These are phyloP conservation scores for Ichthyophthirius multifiliis DNA, from an alignment of 169 alveolate species.

Conservation along the genomic window DNA sequence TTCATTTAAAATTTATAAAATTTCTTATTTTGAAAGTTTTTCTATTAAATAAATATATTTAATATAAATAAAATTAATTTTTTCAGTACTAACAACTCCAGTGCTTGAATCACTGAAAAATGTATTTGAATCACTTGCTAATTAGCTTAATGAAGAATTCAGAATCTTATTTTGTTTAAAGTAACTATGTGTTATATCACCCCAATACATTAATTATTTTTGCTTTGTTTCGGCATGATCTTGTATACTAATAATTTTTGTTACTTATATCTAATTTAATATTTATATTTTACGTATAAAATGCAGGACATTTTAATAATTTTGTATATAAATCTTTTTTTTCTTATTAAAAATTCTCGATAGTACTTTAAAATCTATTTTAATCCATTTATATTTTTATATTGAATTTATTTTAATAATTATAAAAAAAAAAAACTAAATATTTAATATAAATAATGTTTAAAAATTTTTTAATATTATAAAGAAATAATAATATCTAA, in stretches of 20 bases:
- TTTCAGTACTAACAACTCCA: neutral
- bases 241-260: neutral
- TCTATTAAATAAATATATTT: neutral
- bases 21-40: neutral
- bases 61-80: neutral
- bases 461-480: too few relatives aligned
- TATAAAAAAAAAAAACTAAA: too few relatives aligned
- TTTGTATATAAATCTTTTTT: neutral
- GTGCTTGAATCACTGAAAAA: neutral
- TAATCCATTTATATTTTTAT: too few relatives aligned
- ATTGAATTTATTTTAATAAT: too few relatives aligned
- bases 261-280: neutral
- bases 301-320: slow-evolving; percentile 7
- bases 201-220: slow-evolving; percentile 9
- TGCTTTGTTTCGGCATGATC: slow-evolving; percentile 16
- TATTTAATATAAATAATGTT: too few relatives aligned
- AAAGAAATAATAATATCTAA: too few relatives aligned
- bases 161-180: neutral
- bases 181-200: slow-evolving; percentile 6
- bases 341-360: neutral
- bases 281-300: neutral
- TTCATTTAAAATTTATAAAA: neutral
- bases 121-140: neutral
- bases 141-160: neutral
- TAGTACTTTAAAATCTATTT: slow-evolving; percentile 7